Conservation (phyloP, 192 early-diverging fungal species). For the Mortierella hygrophila region DNA sequence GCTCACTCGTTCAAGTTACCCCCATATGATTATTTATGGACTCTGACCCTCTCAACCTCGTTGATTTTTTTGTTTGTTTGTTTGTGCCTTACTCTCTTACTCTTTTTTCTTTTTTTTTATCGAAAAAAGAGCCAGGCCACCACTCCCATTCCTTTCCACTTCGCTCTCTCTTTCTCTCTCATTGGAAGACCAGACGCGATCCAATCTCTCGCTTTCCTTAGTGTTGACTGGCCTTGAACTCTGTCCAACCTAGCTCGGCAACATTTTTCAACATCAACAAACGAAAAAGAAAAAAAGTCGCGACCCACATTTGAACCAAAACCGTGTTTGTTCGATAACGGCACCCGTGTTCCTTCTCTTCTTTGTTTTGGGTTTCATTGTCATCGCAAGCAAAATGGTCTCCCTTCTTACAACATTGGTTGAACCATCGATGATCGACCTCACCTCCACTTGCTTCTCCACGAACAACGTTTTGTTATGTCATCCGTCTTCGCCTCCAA, state of each 20-base stretch:
- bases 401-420: too few relatives aligned
- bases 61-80: not conserved
- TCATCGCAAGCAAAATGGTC: not conserved
- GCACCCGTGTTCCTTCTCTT: too few relatives aligned
- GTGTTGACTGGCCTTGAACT: slow-evolving; percentile 41
- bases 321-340: not conserved
- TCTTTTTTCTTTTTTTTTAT: not conserved
- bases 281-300: not conserved
- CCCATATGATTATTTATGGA: too few relatives aligned
- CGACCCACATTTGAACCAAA: not conserved
- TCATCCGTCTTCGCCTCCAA: too few relatives aligned
- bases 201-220: not conserved
- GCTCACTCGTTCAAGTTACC: too few relatives aligned
- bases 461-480: too few relatives aligned
- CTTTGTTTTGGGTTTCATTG: not conserved
- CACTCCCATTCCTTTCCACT: not conserved
- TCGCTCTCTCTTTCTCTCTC: not conserved
- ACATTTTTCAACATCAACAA: not conserved
- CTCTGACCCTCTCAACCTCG: not conserved
- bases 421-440: too few relatives aligned
- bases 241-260: slow-evolving; percentile 8
- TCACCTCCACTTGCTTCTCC: too few relatives aligned
- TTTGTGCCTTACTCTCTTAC: not conserved
- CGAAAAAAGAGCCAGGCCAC: not conserved
- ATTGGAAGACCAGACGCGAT: not conserved